Evolutionary conservation across 495 filamentous ascomycete genomes (phyloP), one percentile per base, ranked within the genome.

Genomic region (Penicillium coprophilum): DNA sequence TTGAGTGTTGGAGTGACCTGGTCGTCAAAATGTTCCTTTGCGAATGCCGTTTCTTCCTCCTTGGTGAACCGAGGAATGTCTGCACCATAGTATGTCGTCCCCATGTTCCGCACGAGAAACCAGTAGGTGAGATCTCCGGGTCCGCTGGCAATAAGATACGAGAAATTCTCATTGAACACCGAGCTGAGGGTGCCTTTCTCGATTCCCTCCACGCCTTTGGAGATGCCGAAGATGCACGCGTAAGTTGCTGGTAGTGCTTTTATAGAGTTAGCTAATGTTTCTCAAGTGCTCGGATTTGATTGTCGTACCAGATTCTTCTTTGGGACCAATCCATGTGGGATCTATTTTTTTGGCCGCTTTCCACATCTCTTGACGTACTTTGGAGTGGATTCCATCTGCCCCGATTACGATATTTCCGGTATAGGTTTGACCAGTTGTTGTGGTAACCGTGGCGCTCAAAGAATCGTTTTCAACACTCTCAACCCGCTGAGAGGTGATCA

Each of bases 381-480:
- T 65, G 49, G 74, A 78, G 54, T 79, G 74, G 28, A 80, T 71
- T 0, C 80, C 82, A 53, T 84, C 82, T n/a, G 73, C 72, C 0
- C 80, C 81, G n/a, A 82, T 62, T 6, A 84, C 51, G n/a, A 82
- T 57, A 50, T 76, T 68, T 0, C 79, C 81, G 1, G 56, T 50
- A 40, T 69, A 75, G 0, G 53, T 36, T 0, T 59, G 62, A 0
- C 81, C 79, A 54, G 75, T 70, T 0, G 48, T 28, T 6, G 71
- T 71, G 6, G 48, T 56, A 10, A 76, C 74, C 2, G 21, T 57
- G 6, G 73, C 75, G 23, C 57, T 38, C 20, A 61, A 34, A 7
- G 53, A 48, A 6, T 24, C 28, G n/a, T 67, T 48, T 6, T 59
- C 51, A 15, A 81, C 59, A 7, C 46, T 59, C 0, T 43, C 51